Evolutionary conservation across 441 rosid species (phyloP), one percentile per base, ranked within the genome.

Genomic region (Breynia disticha): DNA sequence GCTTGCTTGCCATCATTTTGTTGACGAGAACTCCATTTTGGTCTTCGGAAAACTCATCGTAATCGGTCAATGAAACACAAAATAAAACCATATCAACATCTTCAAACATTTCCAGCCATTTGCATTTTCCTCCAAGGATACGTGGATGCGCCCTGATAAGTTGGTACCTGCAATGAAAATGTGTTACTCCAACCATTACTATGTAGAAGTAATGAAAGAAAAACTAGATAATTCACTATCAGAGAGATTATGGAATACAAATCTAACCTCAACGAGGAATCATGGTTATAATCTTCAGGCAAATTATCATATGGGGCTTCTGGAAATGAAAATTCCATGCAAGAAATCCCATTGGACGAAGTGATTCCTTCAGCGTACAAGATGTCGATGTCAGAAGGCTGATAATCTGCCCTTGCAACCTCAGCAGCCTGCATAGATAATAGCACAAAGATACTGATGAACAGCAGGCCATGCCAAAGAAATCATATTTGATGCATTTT

Each of bases 61-160:
- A 93, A 72, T 87, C 94, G 13, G 75, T 86, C 81, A 93, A 69
- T 4, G 93, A 56, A 48, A 87, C 90, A 54, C 91, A 80, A 59
- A 87, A 89, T 48, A 84, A 66, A 64, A 89, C 82, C 68, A 93
- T 73, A 49, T 95, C 94, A 12, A 84, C 76, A 37, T 93, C 96
- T 77, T 93, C 99, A 49, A 93, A 93, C 95, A 84, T 89, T 61
- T 83, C 90, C 47, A 87, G 72, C 96, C 95, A 87, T 57, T 83
- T 86, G 78, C 87, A 89, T 78, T 84, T 89, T 61, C 83, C 99
- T 32, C 99, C 95, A 2, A 87, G 85, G 60, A 82, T 81, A 61
- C 79, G 66, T 1, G 90, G 82, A 16, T 87, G 93, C 19, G 79
- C 90, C 68, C 97, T 80, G 52, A 93, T 85, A 54, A 93, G 76